Base-by-base conservation (phyloP, 176 grass and related monocot genomes). In the Triticum urartu region DNA sequence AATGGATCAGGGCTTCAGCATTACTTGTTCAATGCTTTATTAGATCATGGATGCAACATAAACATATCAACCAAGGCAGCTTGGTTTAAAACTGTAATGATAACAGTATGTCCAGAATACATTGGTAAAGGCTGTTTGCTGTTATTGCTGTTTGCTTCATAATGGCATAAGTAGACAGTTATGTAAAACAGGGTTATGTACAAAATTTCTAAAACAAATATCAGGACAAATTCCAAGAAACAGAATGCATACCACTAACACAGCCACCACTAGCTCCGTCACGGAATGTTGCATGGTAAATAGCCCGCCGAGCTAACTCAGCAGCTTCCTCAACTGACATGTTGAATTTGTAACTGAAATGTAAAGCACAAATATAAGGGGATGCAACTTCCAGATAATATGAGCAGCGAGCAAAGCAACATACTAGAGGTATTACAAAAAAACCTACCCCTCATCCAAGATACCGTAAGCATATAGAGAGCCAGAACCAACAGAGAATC, bases 401-500 rank as follows among this genome's bases (percentile, higher is more conserved):
- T 67, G 21, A 30, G 39, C 11, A 84, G 21, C 11, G 1, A 81
- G 21, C 59, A 32, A 52, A 85, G 64, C 17, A 68, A 60, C 7
- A 34, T 13, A 75, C 20, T 35, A 64, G n/a, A 78, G 61, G 30
- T 64, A 26, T 70, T 34, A 34, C 33, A 40, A 43, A 80, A 21
- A 50, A 84, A 7, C 86, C 5, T 75, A 98, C 97, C 97, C 91
- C 15, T 92, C 91, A 20, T 98, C 97, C 47, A 98, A 81, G 72
- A 98, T 71, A 88, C 87, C 94, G 66, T 98, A 98, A 83, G 97
- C 97, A 84, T 98, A 98, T 15, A 91, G 94, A 38, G 93, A 95
- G 83, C 97, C 97, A 45, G 97, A 98, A 8, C 97, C 97, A 42
- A 99, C 97, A 79, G 97, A 99, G 79, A 99, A 99, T 13, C 90